Conservation (phyloP, 2,329 filamentous ascomycete species). For the Curvularia spicifera region DNA sequence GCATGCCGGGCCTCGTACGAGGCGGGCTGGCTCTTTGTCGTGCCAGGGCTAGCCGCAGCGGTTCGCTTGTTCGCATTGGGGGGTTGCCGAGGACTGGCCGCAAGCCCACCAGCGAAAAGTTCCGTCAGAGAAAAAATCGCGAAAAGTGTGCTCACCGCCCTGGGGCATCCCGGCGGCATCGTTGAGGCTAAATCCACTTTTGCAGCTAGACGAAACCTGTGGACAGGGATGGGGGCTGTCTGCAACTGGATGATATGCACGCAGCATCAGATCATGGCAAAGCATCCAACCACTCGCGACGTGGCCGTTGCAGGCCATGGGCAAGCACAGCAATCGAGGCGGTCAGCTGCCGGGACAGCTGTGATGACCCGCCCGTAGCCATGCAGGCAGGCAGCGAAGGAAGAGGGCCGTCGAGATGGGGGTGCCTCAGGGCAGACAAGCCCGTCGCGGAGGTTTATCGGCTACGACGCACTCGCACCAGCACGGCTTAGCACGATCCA, state of each 20-base stretch:
- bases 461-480: conserved; percentile 11
- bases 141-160: conserved; percentile 43
- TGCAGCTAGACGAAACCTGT: conserved; percentile 29
- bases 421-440: conserved; percentile 13
- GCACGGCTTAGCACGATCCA: conserved; percentile 13
- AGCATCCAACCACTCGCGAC: conserved; percentile 23
- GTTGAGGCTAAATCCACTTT: conserved; percentile 43
- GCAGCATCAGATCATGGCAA: conserved; percentile 42
- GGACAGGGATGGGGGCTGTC: conserved; percentile 34
- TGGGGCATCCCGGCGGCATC: conserved; percentile 29
- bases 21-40: background rate
- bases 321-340: conserved; percentile 29
- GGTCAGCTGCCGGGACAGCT: conserved; percentile 38
- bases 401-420: conserved; percentile 5
- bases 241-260: conserved; percentile 43
- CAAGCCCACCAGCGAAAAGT: conserved; percentile 21
- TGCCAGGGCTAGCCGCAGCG: conserved; percentile 1
- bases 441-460: conserved; percentile 14
- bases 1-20: no score
- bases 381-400: background rate
- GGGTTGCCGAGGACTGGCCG: conserved; percentile 26
- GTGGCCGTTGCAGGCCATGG: conserved; percentile 30
- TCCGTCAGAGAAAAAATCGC: conserved; percentile 28
- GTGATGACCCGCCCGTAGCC: conserved; percentile 22
- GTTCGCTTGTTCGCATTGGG: conserved; percentile 9